Percentiles rank a stretch among this genome's conserved stretches.
Evolutionary conservation across 2,329 filamentous ascomycete species (phyloP).

Genomic region (Xylariomycetidae sp.): DNA sequence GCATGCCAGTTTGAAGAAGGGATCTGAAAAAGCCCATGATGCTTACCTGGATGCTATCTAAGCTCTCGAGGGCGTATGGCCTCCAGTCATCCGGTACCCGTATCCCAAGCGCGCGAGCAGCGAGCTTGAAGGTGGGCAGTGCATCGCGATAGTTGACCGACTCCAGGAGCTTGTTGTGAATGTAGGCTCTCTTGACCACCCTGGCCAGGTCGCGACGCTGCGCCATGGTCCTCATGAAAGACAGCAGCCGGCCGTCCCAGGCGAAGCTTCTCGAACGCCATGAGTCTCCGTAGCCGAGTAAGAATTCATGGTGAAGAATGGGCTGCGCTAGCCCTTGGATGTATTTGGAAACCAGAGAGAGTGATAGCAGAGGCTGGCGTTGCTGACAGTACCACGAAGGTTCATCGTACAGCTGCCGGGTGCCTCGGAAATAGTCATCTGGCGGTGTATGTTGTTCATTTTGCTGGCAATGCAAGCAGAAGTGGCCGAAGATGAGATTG

Average conservation of each 20-base stretch:
- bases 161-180: background rate
- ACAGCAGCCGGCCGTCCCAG: background rate
- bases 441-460: background rate
- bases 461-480: background rate
- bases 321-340: background rate
- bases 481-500: background rate
- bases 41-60: too few species aligned
- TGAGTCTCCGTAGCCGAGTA: background rate
- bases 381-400: background rate
- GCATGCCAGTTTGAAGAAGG: background rate
- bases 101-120: background rate
- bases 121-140: background rate
- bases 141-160: background rate
- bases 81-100: background rate
- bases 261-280: background rate
- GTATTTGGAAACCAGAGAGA: background rate
- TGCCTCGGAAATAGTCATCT: background rate
- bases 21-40: too few species aligned
- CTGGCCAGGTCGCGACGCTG: conserved; percentile 1
- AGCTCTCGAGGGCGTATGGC: background rate
- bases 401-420: background rate
- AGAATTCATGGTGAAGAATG: background rate
- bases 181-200: background rate
- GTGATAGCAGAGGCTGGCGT: background rate
- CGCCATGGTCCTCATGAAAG: background rate